Conservation (phyloP, 1,284 basidiomycete genomes). For the Rhodotorula sp. region DNA sequence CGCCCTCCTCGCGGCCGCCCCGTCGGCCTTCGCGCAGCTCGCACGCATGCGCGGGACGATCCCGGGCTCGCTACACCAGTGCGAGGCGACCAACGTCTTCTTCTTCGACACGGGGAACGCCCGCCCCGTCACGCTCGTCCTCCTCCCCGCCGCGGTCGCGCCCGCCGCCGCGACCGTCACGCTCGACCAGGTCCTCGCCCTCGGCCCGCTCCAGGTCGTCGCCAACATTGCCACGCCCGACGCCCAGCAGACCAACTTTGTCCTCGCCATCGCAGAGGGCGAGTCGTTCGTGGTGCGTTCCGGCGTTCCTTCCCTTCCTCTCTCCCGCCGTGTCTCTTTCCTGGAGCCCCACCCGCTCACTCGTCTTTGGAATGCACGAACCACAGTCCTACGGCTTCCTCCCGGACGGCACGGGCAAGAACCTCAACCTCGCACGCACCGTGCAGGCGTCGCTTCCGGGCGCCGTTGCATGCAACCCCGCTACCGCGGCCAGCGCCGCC, state of each 20-base stretch:
- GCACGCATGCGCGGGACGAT: conserved; percentile 35
- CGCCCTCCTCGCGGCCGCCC: conserved; percentile 29
- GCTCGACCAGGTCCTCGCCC: conserved; percentile 20
- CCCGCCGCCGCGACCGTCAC: conserved; percentile 30
- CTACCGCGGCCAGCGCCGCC: not conserved
- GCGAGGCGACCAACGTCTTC: conserved; percentile 40
- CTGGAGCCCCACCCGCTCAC: not conserved
- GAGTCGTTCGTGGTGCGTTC: conserved; percentile 35
- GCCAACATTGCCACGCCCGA: conserved; percentile 37
- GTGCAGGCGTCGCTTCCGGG: conserved; percentile 35
- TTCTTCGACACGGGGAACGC: conserved; percentile 38
- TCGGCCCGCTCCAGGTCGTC: conserved; percentile 34
- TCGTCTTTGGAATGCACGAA: not conserved
- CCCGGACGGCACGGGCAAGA: conserved; percentile 43
- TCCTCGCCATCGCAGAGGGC: conserved; percentile 29
- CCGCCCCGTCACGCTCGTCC: conserved; percentile 35
- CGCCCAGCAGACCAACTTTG: conserved; percentile 23
- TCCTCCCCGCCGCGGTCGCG: conserved; percentile 27
- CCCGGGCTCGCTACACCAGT: conserved; percentile 35
- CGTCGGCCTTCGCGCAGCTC: conserved; percentile 21
- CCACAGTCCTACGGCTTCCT: conserved; percentile 36
- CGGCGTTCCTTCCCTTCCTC: not conserved
- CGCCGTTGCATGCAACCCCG: conserved; percentile 29
- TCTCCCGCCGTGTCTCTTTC: not conserved
- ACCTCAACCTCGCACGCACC: conserved; percentile 36